Base-by-base conservation (phyloP, 116 monocot species). In the Cymodocea nodosa region DNA sequence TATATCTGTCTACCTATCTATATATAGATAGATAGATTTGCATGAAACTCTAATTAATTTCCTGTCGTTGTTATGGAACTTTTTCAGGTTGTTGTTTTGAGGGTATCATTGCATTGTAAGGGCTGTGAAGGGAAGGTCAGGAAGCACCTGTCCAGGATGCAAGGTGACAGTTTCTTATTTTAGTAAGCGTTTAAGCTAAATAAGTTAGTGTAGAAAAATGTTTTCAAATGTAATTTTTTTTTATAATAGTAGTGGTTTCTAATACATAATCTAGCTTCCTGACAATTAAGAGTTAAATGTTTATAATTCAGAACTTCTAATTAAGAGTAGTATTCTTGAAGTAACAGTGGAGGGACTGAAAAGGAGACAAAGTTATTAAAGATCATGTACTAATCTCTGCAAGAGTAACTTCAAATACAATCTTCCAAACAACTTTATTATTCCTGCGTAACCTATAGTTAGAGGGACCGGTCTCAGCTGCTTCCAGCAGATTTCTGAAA, bases 61-160 rank as follows among this genome's bases (percentile, higher is more conserved):
- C 18, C 8, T 62, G 35, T 18, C 16, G 34, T 9, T 62, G 0
- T 36, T 6, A 18, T 68, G 55, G 12, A 3, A 37, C 15, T 66
- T 14, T 2, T 20, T 19, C 73, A 74, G 74, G 74, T 68, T 40
- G 68, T 74, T n/a, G 62, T 62, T 1, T 36, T 74, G 60, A 67
- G 60, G 68, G 74, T 68, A 9, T 67, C 67, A 6, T 18, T 74
- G 23, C 74, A 74, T 23, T 74, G 74, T 67, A 74, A 62, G 53
- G 74, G 74, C 19, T 74, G 74, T 39, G 74, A 67, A 68, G 61
- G 59, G 51, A 74, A 74, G 53, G 60, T 74, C 19, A 67, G 74
- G 61, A 67, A 62, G 44, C 74, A 74, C 39, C 49, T 74, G 10
- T 59, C 74, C 8, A 60, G 62, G 24, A 66, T 74, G 74, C 51